Evolutionary conservation across 2,329 filamentous ascomycete species (phyloP).

Genomic region (Aureobasidium melanogenum): DNA sequence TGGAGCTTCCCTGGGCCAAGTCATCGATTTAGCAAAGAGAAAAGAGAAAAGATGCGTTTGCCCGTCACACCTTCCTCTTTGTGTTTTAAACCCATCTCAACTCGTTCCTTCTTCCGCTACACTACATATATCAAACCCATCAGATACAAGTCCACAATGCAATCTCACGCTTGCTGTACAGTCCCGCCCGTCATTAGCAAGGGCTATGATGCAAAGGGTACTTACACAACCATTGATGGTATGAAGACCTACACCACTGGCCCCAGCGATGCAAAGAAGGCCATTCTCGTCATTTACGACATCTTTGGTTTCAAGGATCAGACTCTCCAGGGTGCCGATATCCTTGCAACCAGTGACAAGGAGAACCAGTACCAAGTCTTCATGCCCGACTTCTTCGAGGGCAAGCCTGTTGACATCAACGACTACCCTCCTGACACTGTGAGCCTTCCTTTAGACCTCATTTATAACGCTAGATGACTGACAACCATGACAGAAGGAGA

Average conservation of each 20-base stretch:
- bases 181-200: slow-evolving; percentile 40
- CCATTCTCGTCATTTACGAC: slow-evolving; percentile 51
- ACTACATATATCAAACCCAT: neutral
- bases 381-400: slow-evolving; percentile 87
- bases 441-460: neutral
- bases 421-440: slow-evolving; percentile 49
- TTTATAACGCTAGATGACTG: neutral
- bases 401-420: slow-evolving; percentile 55
- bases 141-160: slow-evolving; percentile 14
- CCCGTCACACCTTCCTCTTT: neutral
- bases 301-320: slow-evolving; percentile 57
- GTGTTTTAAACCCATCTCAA: neutral
- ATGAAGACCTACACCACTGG: slow-evolving; percentile 56
- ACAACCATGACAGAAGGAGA: slow-evolving; percentile 36
- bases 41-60: neutral
- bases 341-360: slow-evolving; percentile 55
- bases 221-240: slow-evolving; percentile 51
- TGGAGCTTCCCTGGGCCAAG: neutral
- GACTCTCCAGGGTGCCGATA: slow-evolving; percentile 55
- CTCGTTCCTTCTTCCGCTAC: neutral
- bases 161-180: slow-evolving; percentile 37
- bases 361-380: slow-evolving; percentile 70
- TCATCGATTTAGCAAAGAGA: neutral
- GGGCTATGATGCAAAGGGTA: slow-evolving; percentile 49
- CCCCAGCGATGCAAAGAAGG: slow-evolving; percentile 45